Conservation (phyloP, 306 rosid genomes). For the Rosa multiflora region DNA sequence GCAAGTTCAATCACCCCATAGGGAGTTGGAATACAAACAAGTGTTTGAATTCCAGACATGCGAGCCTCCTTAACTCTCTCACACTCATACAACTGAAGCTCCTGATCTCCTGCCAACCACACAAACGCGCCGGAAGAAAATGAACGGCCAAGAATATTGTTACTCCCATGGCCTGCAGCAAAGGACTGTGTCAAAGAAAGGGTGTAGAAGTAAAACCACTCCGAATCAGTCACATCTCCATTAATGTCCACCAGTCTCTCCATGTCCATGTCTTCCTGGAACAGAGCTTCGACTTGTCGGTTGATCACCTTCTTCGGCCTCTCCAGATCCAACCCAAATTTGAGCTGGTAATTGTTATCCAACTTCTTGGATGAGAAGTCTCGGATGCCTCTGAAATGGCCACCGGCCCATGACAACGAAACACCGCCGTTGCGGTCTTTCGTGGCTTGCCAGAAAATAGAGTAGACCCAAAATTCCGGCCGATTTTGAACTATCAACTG, state of each 20-base stretch:
- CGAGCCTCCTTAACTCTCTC: neutral
- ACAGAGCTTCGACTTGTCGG: neutral
- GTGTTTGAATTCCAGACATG: neutral
- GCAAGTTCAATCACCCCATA: neutral
- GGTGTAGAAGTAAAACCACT: neutral
- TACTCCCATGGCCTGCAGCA: neutral
- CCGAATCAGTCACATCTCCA: neutral
- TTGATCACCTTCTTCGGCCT: neutral
- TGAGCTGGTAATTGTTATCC: neutral
- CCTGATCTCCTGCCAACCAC: constrained; percentile 2
- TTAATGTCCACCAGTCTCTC: neutral
- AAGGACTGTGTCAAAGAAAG: neutral
- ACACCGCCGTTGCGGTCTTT: neutral
- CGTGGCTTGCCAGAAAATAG: neutral
- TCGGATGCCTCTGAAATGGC: neutral
- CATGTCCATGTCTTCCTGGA: neutral
- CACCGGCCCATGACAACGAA: neutral
- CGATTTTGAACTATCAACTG: constrained; percentile 30
- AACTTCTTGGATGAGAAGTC: neutral
- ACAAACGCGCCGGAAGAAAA: neutral
- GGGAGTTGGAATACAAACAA: neutral
- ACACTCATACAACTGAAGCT: neutral
- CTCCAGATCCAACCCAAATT: neutral
- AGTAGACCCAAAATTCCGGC: constrained; percentile 12
- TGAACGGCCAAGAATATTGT: neutral